A percentile compares a stretch with the other conserved stretches of the same genome.
These are phyloP conservation scores for Chondrus crispus DNA, from an alignment of 23 red algal species.

Conservation along the genomic window DNA sequence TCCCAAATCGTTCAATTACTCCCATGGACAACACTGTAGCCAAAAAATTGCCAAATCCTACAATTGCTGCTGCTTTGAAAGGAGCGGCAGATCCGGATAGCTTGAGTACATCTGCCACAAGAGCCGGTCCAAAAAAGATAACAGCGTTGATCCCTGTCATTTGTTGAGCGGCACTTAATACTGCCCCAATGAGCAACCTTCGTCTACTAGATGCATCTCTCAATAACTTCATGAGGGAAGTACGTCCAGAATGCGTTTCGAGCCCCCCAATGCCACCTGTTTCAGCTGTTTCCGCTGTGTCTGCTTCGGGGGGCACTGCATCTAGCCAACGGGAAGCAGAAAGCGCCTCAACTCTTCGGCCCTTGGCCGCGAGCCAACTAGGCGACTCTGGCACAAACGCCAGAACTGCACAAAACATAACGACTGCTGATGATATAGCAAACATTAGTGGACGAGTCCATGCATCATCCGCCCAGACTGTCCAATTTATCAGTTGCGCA, in stretches of 20 bases:
- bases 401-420: conserved; percentile 5
- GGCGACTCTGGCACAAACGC: conserved; percentile 41
- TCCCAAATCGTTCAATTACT: conserved; percentile 54
- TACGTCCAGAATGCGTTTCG: neutral
- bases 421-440: conserved; percentile 4
- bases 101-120: conserved; percentile 48
- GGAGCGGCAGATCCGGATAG: neutral
- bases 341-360: neutral
- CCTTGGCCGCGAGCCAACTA: conserved; percentile 17
- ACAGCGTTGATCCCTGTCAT: conserved; percentile 70
- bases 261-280: neutral
- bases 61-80: conserved; percentile 31
- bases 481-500: conserved; percentile 16
- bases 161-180: conserved; percentile 49
- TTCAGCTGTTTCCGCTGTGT: neutral
- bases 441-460: conserved; percentile 29
- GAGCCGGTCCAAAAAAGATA: conserved; percentile 58
- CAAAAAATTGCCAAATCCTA: conserved; percentile 48
- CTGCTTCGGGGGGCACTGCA: neutral
- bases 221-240: neutral
- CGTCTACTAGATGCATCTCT: neutral
- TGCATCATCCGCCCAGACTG: conserved; percentile 19
- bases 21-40: conserved; percentile 46
- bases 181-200: conserved; percentile 35
- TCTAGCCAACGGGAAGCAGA: neutral